A percentile compares a stretch with the other conserved stretches of the same genome.
These are phyloP conservation scores for Primulina tabacum DNA, from an alignment of 257 asterid species.

Conservation along the genomic window DNA sequence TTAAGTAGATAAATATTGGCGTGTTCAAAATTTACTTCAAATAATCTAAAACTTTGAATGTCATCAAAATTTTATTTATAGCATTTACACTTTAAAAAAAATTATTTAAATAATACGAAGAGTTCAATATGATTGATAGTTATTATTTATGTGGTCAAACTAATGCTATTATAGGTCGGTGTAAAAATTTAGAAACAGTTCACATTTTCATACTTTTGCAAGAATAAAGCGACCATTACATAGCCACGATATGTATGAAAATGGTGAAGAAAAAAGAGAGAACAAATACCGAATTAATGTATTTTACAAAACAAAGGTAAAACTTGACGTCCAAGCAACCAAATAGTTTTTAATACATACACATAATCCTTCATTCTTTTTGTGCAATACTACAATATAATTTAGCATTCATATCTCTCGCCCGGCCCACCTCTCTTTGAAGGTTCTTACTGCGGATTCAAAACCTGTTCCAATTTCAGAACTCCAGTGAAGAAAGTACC, in stretches of 20 bases:
- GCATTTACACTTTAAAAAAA: no score
- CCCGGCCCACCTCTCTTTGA: conserved; percentile 19
- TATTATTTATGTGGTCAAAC: no score
- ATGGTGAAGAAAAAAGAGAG: conserved; percentile 11
- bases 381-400: conserved; percentile 30
- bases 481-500: conserved; percentile 7
- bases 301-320: conserved; percentile 38
- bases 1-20: no score
- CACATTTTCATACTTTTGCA: neutral
- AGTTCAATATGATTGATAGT: no score
- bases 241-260: neutral
- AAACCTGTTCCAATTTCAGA: conserved; percentile 10
- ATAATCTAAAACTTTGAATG: no score
- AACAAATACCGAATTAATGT: conserved; percentile 25
- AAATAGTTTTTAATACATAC: conserved; percentile 24
- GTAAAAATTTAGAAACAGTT: neutral
- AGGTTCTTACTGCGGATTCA: conserved; percentile 17
- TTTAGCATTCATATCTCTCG: conserved; percentile 33
- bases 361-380: conserved; percentile 19
- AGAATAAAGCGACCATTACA: neutral
- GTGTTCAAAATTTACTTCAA: no score
- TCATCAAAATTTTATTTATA: no score
- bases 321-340: conserved; percentile 95
- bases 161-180: no score
- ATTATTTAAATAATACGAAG: no score